Conservation (phyloP, 495 filamentous ascomycete species). For the Rhypophila decipiens region DNA sequence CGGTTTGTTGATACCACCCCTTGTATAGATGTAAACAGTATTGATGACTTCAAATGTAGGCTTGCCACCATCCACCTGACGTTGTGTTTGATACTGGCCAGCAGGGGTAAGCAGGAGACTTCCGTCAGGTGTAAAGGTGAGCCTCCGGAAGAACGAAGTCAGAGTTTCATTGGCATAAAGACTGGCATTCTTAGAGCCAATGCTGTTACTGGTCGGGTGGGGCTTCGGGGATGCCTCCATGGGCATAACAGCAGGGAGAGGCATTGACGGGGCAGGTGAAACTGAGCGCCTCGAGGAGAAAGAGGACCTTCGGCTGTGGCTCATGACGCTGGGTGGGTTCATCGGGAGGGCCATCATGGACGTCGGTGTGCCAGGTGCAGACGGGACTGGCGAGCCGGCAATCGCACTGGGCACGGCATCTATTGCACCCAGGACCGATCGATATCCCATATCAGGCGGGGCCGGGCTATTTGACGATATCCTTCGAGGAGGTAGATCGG, state of each 20-base stretch:
- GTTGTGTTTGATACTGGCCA: slow-evolving; percentile 85
- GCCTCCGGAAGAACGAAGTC: slow-evolving; percentile 91
- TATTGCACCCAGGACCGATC: slow-evolving; percentile 47
- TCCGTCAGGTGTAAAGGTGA: slow-evolving; percentile 93
- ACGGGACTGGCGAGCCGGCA: slow-evolving; percentile 77
- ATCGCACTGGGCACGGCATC: slow-evolving; percentile 50
- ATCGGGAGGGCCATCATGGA: slow-evolving; percentile 84
- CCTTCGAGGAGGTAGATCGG: slow-evolving; percentile 84
- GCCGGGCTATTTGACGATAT: slow-evolving; percentile 92
- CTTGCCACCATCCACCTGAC: slow-evolving; percentile 64
- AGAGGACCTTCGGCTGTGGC: slow-evolving; percentile 87
- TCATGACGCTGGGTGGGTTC: slow-evolving; percentile 85
- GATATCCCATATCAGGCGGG: slow-evolving; percentile 65
- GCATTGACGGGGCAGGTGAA: slow-evolving; percentile 92
- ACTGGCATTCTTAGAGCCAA: slow-evolving; percentile 74
- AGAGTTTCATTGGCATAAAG: slow-evolving; percentile 97
- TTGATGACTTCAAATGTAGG: slow-evolving; percentile 82
- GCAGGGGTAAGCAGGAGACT: slow-evolving; percentile 93
- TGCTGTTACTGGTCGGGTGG: slow-evolving; percentile 43
- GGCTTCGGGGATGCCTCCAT: slow-evolving; percentile 82
- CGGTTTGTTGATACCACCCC: slow-evolving; percentile 93
- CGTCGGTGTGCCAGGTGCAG: slow-evolving; percentile 90
- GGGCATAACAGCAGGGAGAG: slow-evolving; percentile 93
- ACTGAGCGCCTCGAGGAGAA: slow-evolving; percentile 91
- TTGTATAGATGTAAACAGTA: slow-evolving; percentile 96